Evolutionary conservation across 1,284 basidiomycete genomes (phyloP).

Genomic region (Marasmius tenuissimus): DNA sequence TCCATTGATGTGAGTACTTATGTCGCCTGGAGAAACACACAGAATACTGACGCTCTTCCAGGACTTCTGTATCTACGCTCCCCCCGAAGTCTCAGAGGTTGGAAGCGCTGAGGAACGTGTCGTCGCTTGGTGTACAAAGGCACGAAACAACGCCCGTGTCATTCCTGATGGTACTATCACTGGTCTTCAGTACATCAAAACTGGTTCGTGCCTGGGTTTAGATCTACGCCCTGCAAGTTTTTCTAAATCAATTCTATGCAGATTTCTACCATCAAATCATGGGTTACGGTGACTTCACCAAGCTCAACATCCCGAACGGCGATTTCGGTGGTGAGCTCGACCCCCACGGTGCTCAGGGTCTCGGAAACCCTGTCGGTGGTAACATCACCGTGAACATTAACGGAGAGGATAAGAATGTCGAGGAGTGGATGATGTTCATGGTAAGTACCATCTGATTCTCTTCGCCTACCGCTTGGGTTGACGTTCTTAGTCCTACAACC

Average conservation of each 20-base stretch:
- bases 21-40: neutral
- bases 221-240: neutral
- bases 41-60: conserved; percentile 8
- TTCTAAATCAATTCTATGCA: conserved; percentile 9
- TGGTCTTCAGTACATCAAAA: conserved; percentile 56
- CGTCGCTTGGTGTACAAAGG: conserved; percentile 71
- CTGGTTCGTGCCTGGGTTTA: conserved; percentile 24
- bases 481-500: conserved; percentile 39
- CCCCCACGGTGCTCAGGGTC: conserved; percentile 59
- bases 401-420: conserved; percentile 12
- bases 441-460: neutral
- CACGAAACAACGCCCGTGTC: conserved; percentile 57
- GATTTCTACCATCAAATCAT: conserved; percentile 41
- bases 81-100: conserved; percentile 29
- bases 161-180: conserved; percentile 59
- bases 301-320: conserved; percentile 30
- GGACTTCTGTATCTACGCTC: conserved; percentile 44
- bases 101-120: conserved; percentile 49
- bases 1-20: conserved; percentile 32
- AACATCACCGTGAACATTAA: conserved; percentile 25
- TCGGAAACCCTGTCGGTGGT: conserved; percentile 51
- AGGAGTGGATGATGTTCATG: conserved; percentile 16
- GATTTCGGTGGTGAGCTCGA: conserved; percentile 58
- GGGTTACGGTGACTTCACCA: conserved; percentile 39
- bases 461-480: neutral